phyloP scores from a whole-genome alignment of 495 filamentous ascomycete species.

The Xylaria scruposa region DNA sequence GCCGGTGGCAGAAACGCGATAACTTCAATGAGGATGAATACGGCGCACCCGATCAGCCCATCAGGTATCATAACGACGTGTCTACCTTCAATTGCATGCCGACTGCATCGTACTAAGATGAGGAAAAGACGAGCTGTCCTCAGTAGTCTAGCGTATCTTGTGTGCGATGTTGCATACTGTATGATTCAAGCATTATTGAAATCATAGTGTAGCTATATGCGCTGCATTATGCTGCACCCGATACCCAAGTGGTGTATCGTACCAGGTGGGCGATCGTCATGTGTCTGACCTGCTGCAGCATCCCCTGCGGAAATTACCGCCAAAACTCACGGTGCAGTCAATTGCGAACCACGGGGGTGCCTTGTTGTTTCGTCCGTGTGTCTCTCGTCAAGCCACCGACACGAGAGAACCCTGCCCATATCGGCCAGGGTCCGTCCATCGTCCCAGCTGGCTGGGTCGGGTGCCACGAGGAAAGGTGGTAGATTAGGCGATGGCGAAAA shows the following conservation, averaged over 20 bases:
- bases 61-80: background rate
- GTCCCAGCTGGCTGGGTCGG: slow-evolving; percentile 27
- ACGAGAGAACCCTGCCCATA: slow-evolving; percentile 23
- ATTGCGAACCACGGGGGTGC: background rate
- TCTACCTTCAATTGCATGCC: background rate
- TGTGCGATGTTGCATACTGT: slow-evolving; percentile 24
- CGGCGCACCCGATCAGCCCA: background rate
- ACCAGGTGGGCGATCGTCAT: slow-evolving; percentile 4
- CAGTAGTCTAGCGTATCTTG: background rate
- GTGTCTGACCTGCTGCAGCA: slow-evolving; percentile 10
- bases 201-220: background rate
- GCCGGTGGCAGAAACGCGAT: slow-evolving; percentile 15
- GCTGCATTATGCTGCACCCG: background rate
- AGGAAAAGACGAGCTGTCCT: background rate
- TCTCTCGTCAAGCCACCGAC: slow-evolving; percentile 15
- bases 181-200: slow-evolving; percentile 18
- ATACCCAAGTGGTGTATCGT: background rate
- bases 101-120: background rate
- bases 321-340: slow-evolving; percentile 1
- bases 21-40: background rate
- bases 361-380: slow-evolving; percentile 15
- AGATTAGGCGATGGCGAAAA: slow-evolving; percentile 20
- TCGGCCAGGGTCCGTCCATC: slow-evolving; percentile 12
- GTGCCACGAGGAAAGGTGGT: slow-evolving; percentile 26
- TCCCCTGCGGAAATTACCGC: slow-evolving; percentile 13